A percentile compares a stretch with the other conserved stretches of the same genome.
Evolutionary conservation across 164 flowering plant species (phyloP).

Genomic region (Warburgia ugandensis): DNA sequence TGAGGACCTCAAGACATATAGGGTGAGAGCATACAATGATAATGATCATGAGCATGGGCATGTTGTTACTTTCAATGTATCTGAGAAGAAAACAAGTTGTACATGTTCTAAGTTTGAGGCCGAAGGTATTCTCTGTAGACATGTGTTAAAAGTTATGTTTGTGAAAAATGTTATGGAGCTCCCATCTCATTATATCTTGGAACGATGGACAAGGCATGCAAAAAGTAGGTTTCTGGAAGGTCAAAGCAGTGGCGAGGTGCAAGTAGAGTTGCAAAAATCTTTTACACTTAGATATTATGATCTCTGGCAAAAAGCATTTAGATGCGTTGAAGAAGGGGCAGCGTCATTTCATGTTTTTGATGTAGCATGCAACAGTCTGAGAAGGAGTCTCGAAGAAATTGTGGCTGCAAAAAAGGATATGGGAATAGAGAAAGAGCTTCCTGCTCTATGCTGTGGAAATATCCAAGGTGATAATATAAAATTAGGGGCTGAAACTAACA

Average conservation of each 20-base stretch:
- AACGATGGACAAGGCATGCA: conserved; percentile 75
- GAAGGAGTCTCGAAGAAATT: conserved; percentile 55
- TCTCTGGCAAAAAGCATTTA: conserved; percentile 61
- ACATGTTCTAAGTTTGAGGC: conserved; percentile 85
- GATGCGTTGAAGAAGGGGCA: conserved; percentile 75
- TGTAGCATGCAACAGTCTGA: conserved; percentile 49
- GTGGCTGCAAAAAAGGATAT: conserved; percentile 37
- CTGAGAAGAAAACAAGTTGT: conserved; percentile 62
- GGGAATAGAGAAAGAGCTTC: too few relatives aligned
- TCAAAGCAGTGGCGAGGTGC: conserved; percentile 34
- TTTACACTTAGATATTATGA: conserved; percentile 38
- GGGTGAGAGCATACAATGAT: conserved; percentile 77
- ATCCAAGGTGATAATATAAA: too few relatives aligned
- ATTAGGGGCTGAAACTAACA: too few relatives aligned
- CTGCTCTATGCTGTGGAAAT: too few relatives aligned
- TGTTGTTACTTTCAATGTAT: conserved; percentile 53
- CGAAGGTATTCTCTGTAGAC: conserved; percentile 76
- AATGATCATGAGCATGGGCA: conserved; percentile 52
- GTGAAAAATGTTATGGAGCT: conserved; percentile 63
- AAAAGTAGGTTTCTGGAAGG: conserved; percentile 36
- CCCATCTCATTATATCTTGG: conserved; percentile 60
- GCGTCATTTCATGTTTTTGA: conserved; percentile 45
- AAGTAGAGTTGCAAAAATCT: conserved; percentile 35
- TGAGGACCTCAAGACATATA: conserved; percentile 50
- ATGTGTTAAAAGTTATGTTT: conserved; percentile 72